Percentiles rank a stretch among this genome's conserved stretches.
These are phyloP conservation scores for Thalia dealbata DNA, from an alignment of 176 grass and related monocot genomes.

Conservation along the genomic window DNA sequence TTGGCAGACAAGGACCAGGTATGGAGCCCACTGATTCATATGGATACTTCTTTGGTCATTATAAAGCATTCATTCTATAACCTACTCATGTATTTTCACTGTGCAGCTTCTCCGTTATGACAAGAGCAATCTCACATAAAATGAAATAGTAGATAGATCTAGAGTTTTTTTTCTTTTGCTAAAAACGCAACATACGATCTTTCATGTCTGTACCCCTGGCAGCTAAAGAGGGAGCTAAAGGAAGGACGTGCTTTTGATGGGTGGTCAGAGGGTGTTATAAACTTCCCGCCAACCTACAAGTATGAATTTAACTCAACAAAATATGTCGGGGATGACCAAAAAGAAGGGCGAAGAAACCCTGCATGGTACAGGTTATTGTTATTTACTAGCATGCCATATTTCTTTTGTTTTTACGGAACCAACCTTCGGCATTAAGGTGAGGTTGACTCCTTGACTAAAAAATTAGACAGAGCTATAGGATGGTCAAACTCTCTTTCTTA, in stretches of 20 bases:
- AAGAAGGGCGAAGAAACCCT: constrained; percentile 51
- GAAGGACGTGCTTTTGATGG: constrained; percentile 66
- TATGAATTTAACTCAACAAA: constrained; percentile 47
- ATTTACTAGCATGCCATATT: neutral
- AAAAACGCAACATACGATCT: neutral
- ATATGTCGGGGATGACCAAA: constrained; percentile 63
- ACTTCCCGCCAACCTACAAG: constrained; percentile 92
- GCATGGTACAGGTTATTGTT: constrained; percentile 50
- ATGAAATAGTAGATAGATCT: neutral
- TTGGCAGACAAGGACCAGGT: constrained; percentile 78
- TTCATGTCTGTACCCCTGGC: constrained; percentile 9
- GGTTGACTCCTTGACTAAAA: no score
- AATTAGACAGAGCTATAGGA: no score
- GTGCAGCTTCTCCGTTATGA: neutral
- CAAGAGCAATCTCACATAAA: neutral
- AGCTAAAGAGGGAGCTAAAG: constrained; percentile 70
- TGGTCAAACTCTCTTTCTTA: no score
- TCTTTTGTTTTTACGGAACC: neutral
- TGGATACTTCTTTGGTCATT: neutral
- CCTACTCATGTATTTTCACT: neutral
- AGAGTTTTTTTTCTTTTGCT: no score
- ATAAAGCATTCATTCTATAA: neutral
- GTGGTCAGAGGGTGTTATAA: constrained; percentile 68
- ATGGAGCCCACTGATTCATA: neutral
- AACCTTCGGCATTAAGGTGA: no score